A percentile compares a stretch with the other conserved stretches of the same genome.
phyloP scores from a whole-genome alignment of 345 rosid genomes.

The Stellera chamaejasme region DNA sequence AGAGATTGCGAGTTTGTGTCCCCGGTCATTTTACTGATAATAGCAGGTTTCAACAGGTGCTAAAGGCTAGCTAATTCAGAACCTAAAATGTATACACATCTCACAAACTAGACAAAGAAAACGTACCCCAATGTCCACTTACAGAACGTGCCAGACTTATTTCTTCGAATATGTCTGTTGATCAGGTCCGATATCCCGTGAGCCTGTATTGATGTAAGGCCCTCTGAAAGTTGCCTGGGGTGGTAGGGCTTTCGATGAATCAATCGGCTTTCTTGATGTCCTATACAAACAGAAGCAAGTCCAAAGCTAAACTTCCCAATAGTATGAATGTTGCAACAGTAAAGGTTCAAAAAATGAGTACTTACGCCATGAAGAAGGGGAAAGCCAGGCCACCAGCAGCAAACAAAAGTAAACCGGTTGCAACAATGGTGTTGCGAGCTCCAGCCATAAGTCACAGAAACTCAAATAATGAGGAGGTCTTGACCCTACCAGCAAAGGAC shows the following conservation, averaged over 20 bases:
- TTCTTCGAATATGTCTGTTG: constrained; percentile 63
- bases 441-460: constrained; percentile 30
- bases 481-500: too few relatives aligned
- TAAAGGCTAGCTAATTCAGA: too few relatives aligned
- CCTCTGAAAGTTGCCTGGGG: constrained; percentile 96
- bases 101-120: not conserved
- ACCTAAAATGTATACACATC: not conserved
- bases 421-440: constrained; percentile 58
- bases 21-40: too few relatives aligned
- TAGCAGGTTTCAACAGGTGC: too few relatives aligned
- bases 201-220: constrained; percentile 91
- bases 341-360: not conserved
- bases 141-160: constrained; percentile 16
- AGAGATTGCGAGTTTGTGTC: too few relatives aligned
- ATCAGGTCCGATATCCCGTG: constrained; percentile 92
- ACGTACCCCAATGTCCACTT: not conserved
- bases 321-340: not conserved
- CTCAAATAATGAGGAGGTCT: too few relatives aligned
- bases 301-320: not conserved
- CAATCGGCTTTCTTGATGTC: constrained; percentile 62
- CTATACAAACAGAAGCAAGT: constrained; percentile 22
- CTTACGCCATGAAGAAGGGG: constrained; percentile 94
- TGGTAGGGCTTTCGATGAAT: constrained; percentile 75
- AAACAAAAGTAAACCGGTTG: constrained; percentile 69
- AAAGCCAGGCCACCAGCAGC: constrained; percentile 79